Evolutionary conservation across 164 flowering plant genomes (phyloP).

Genomic region (Tetracentron sinense): DNA sequence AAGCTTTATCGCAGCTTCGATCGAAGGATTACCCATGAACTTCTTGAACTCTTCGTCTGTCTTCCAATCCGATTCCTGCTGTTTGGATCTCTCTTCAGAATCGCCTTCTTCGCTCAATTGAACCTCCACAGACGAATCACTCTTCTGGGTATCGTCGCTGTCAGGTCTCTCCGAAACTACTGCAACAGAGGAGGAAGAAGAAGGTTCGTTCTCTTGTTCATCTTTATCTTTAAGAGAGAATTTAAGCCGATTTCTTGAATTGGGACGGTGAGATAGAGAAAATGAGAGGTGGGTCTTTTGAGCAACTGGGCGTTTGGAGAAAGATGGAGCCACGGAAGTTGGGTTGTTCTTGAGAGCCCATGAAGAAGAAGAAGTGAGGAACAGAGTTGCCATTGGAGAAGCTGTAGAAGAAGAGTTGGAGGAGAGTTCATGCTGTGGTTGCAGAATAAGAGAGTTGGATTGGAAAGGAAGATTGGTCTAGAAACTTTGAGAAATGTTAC

Average conservation of each 20-base stretch:
- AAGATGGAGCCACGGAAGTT: constrained; percentile 1
- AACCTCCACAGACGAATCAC: constrained; percentile 14
- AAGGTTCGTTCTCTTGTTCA: constrained; percentile 29
- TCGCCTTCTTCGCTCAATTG: constrained; percentile 13
- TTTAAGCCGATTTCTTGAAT: constrained; percentile 22
- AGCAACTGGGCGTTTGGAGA: constrained; percentile 15
- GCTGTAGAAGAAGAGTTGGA: not conserved
- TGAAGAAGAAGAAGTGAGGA: constrained; percentile 17
- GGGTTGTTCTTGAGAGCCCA: constrained; percentile 9
- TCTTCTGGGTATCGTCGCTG: constrained; percentile 13
- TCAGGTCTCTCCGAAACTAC: constrained; percentile 26
- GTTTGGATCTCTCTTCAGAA: constrained; percentile 21
- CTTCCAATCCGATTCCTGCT: constrained; percentile 88
- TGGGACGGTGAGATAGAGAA: constrained; percentile 10
- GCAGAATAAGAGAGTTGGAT: constrained; percentile 2
- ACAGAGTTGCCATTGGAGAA: constrained; percentile 25
- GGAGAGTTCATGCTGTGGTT: constrained; percentile 9
- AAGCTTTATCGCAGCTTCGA: constrained; percentile 90
- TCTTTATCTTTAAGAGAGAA: constrained; percentile 35
- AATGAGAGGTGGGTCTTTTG: constrained; percentile 15
- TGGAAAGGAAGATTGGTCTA: constrained; percentile 25
- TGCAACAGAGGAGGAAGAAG: constrained; percentile 30
- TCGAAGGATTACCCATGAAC: constrained; percentile 95
- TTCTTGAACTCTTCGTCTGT: constrained; percentile 90
- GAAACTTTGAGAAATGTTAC: constrained; percentile 48